Evolutionary conservation across 2,329 filamentous ascomycete species (phyloP).

Genomic region (Colletotrichum nymphaeae): DNA sequence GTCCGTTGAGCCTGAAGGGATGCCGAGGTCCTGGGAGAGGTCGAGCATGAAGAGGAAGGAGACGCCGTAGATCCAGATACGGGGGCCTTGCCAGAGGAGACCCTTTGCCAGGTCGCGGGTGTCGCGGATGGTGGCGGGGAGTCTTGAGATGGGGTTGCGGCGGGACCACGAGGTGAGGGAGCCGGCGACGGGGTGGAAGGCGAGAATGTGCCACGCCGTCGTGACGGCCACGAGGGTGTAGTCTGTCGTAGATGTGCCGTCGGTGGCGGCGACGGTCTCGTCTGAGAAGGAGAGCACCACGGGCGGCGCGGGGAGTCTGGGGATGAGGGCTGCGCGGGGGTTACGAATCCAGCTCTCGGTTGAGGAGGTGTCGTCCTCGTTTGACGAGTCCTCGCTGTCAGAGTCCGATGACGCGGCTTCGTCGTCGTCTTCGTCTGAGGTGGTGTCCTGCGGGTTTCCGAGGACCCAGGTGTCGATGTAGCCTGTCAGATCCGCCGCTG

Average conservation of each 20-base stretch:
- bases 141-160: constrained; percentile 79
- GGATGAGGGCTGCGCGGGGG: constrained; percentile 75
- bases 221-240: constrained; percentile 66
- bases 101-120: constrained; percentile 86
- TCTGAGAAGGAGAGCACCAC: constrained; percentile 76
- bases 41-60: constrained; percentile 95
- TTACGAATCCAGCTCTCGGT: constrained; percentile 79
- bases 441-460: constrained; percentile 53
- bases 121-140: constrained; percentile 80
- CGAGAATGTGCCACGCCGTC: constrained; percentile 73
- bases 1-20: constrained; percentile 43
- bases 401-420: constrained; percentile 39
- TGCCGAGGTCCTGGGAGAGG: constrained; percentile 74
- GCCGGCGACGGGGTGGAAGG: constrained; percentile 84
- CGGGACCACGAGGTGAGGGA: constrained; percentile 87
- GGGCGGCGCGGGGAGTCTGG: constrained; percentile 73
- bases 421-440: constrained; percentile 45
- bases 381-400: constrained; percentile 42
- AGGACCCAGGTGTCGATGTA: constrained; percentile 90
- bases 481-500: constrained; percentile 83
- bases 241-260: constrained; percentile 45
- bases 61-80: constrained; percentile 89
- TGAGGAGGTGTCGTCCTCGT: constrained; percentile 50
- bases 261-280: constrained; percentile 48
- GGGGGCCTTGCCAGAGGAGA: constrained; percentile 81